Evolutionary conservation across 2,329 filamentous ascomycete genomes (phyloP), one percentile per base, ranked within the genome.

Genomic region (Pseudogymnoascus sp.): DNA sequence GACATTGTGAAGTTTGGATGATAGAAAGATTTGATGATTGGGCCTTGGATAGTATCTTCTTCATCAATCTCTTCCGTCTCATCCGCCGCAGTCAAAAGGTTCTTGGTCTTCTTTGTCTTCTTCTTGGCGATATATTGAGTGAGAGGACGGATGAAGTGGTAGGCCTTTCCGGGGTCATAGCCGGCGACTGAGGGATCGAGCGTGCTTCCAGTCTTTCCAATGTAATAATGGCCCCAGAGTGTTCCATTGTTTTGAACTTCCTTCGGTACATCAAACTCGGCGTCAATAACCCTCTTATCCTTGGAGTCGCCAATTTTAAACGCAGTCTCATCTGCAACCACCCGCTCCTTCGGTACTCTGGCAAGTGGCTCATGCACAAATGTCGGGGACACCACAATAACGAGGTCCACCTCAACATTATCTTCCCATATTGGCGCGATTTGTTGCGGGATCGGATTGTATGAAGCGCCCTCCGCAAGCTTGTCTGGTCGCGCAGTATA

Each of bases 1-100:
- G 92, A 90, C 65, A 99, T 80, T 60, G 90, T 95, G 69, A 95
- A 88, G 76, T 99, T 99, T 5, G 94, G 90, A 76, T 99, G 94
- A 74, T 97, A 99, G 78, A 92, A 96, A 62, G 87, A 95, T 53
- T 84, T 85, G 66, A 96, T 84, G 62, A 87, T 79, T n/a, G 90
- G 87, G 0, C 87, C 86, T 4, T 81, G 77, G 1, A 79, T 78
- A 63, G 82, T 78, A 62, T 76, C 74, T 68, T 80, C 80, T 8
- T 78, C 76, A 4, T 77, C 77, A 53, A 75, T 75, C 64, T 79
- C 80, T 18, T 84, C 83, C 1, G 71, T 72, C n/a, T 83, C 82
- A 5, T 75, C 73, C 14, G 75, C 70, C 40, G 78, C 77, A 60
- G 82, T 78, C 47, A 99, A 80, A 63, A 99, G 80, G 71, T 93